A percentile compares a stretch with the other conserved stretches of the same genome.
phyloP scores from a whole-genome alignment of 208 protist genomes.

The Naegleria lovaniensis region DNA sequence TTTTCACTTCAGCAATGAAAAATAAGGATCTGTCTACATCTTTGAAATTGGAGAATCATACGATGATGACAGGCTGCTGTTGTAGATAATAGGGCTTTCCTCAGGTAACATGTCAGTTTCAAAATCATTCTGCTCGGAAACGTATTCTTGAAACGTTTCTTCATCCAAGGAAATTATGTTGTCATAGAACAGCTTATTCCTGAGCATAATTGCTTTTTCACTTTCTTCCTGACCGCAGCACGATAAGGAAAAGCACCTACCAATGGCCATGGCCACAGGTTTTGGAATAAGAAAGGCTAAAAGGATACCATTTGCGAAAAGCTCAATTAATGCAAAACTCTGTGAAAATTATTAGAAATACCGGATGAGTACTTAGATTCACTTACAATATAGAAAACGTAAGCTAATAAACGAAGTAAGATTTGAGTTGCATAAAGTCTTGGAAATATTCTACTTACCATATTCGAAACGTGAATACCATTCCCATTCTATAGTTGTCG shows the following conservation, averaged over 20 bases:
- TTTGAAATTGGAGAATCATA: no score
- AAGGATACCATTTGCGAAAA: not conserved
- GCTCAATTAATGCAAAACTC: not conserved
- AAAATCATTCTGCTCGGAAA: not conserved
- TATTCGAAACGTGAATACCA: not conserved
- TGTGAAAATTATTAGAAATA: not conserved
- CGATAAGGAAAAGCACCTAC: not conserved
- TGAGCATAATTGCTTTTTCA: not conserved
- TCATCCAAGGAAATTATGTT: not conserved
- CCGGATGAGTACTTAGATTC: not conserved
- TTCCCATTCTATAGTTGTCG: not conserved
- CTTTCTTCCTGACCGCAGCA: not conserved
- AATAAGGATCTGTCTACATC: not conserved
- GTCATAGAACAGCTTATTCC: not conserved
- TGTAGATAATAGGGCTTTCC: not conserved
- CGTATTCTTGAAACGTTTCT: not conserved
- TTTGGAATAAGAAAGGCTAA: not conserved
- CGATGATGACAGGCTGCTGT: not conserved
- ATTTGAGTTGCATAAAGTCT: no score
- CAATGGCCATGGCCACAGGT: not conserved
- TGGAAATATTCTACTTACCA: not conserved
- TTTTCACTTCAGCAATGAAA: not conserved
- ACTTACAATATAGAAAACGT: constrained; percentile 15
- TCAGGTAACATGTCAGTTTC: not conserved
- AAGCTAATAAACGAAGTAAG: not conserved